Base-by-base conservation (phyloP, 192 early-diverging fungal genomes). In the Cladochytrium replicatum region DNA sequence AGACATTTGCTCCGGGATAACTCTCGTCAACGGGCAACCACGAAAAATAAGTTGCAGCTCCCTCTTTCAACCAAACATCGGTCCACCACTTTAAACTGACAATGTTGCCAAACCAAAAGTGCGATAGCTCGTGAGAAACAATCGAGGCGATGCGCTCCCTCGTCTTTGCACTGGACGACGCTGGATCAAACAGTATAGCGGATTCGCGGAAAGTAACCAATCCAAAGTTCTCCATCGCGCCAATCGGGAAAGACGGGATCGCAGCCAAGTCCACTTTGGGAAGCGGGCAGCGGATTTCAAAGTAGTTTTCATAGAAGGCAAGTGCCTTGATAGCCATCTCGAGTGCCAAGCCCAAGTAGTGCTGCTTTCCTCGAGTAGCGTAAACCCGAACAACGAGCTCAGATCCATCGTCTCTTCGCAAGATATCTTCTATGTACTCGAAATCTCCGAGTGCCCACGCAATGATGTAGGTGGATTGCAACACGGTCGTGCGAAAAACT, bases 391-490 rank as follows among this genome's bases (percentile, higher is more conserved):
- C 74, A 9, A 63, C 66, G 38, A 93, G 72, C 4, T 85, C 77
- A 34, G 70, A 58, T 13, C 58, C 63, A n/a, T 73, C 68, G 6
- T 43, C 77, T 76, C 34, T 68, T 67, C 48, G 83, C 77, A 8
- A 56, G n/a, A n/a, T 44, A 25, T 62, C 63, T 61, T 89, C 84
- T 49, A 90, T 69, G 47, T 87, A 83, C 44, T 86, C 89, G 47
- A 95, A 84, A 43, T 86, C 82, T 46, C 84, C 85, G 9, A 91
- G 78, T 34, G 86, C 75, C 56, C 83, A 90, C 0, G 92, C 89
- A 7, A 96, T 59, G 29, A 90, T 66, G 57, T 93, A 96, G 4
- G 92, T 91, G 24, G 81, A 83, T 86, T 90, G 89, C 26, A 78
- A 53, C 1, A 79, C 82, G 7, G 89, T 91, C 25, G 68, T 79